phyloP scores from a whole-genome alignment of 192 early-diverging fungal species.

The Funneliformis geosporum region DNA sequence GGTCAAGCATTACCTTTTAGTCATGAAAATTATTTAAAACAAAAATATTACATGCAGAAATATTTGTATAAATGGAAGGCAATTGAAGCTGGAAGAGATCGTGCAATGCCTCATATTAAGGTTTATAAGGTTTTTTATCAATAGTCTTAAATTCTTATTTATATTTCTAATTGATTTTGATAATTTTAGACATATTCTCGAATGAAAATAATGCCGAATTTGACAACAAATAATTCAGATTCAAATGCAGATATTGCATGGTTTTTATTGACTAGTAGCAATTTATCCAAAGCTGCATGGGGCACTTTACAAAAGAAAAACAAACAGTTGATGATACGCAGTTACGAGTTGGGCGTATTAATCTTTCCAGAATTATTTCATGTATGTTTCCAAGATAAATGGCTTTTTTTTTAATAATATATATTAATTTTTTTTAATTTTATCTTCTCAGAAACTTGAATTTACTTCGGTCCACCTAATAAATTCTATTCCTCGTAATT shows the following conservation, averaged over 20 bases:
- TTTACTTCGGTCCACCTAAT: slow-evolving; percentile 34
- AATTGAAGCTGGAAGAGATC: slow-evolving; percentile 47
- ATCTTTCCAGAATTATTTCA: slow-evolving; percentile 57
- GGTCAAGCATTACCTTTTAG: slow-evolving; percentile 44
- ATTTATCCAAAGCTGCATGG: slow-evolving; percentile 73
- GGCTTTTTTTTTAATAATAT: neutral
- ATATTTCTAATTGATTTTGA: neutral
- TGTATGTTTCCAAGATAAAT: slow-evolving; percentile 39
- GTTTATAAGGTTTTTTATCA: slow-evolving; percentile 36
- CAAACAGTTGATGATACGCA: slow-evolving; percentile 57
- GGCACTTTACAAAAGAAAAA: slow-evolving; percentile 56
- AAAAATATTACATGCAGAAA: slow-evolving; percentile 52
- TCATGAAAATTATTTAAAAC: slow-evolving; percentile 52
- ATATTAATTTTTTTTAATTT: neutral
- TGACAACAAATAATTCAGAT: neutral
- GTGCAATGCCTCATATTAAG: slow-evolving; percentile 73
- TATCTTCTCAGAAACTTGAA: slow-evolving; percentile 12
- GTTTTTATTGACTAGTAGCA: slow-evolving; percentile 50
- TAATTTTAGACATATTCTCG: slow-evolving; percentile 43
- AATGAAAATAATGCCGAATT: slow-evolving; percentile 34
- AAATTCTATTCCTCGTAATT: slow-evolving; percentile 36
- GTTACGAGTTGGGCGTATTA: slow-evolving; percentile 69
- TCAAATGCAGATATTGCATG: slow-evolving; percentile 43
- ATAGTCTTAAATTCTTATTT: slow-evolving; percentile 21
- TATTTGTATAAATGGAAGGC: slow-evolving; percentile 57